Evolutionary conservation across 371 early-diverging fungal species (phyloP).

Genomic region (Mortierella sp.): DNA sequence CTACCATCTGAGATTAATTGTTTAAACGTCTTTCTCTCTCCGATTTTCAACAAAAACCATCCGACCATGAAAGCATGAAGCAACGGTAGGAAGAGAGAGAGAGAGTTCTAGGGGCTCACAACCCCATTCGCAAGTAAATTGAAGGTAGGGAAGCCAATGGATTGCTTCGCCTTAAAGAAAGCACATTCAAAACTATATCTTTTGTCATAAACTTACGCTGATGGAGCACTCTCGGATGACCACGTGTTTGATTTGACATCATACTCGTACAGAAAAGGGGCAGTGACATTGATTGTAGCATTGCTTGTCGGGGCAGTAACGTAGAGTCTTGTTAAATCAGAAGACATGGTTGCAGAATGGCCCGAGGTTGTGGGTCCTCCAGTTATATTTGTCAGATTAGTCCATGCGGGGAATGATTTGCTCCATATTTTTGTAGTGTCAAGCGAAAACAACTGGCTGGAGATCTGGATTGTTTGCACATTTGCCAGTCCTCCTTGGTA

Average conservation of each 20-base stretch:
- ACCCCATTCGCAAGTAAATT: background rate
- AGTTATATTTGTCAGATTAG: conserved; percentile 21
- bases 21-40: background rate
- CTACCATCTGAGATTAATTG: background rate
- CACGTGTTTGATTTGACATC: conserved; percentile 26
- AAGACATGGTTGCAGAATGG: conserved; percentile 43
- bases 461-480: background rate
- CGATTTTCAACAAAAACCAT: background rate
- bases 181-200: background rate
- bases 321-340: conserved; percentile 20
- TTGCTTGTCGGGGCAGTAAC: conserved; percentile 28
- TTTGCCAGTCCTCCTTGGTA: conserved; percentile 51
- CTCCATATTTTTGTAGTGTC: conserved; percentile 32
- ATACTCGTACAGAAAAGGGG: conserved; percentile 34
- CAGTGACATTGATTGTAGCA: background rate
- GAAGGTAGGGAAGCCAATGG: background rate
- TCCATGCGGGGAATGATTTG: conserved; percentile 36
- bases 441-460: conserved; percentile 32
- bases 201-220: conserved; percentile 34
- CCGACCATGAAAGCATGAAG: background rate
- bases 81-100: background rate
- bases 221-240: conserved; percentile 25
- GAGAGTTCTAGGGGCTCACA: background rate
- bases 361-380: conserved; percentile 14
- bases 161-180: background rate